Conservation (phyloP, 2,329 filamentous ascomycete species). For the Claviceps humidiphila region DNA sequence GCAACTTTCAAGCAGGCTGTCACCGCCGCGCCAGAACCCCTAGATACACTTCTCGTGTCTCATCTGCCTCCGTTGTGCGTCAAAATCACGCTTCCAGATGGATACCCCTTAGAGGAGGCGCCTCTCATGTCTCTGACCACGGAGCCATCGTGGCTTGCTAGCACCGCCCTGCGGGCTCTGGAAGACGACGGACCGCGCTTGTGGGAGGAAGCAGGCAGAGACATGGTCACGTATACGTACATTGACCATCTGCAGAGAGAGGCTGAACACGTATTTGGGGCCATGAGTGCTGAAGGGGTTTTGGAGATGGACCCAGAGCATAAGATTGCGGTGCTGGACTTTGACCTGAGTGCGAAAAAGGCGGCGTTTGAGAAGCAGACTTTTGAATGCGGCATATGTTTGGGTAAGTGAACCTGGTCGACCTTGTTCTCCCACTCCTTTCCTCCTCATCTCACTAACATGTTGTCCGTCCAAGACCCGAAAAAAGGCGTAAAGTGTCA, state of each 20-base stretch:
- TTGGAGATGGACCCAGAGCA: constrained; percentile 41
- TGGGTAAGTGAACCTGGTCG: constrained; percentile 32
- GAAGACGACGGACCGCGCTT: constrained; percentile 36
- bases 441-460: not conserved
- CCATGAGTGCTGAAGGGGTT: constrained; percentile 32
- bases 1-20: not conserved
- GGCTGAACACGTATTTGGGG: constrained; percentile 47
- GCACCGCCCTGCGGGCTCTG: constrained; percentile 32
- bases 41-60: constrained; percentile 36
- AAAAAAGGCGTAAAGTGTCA: constrained; percentile 80
- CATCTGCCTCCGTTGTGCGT: constrained; percentile 46
- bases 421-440: not conserved
- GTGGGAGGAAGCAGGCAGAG: constrained; percentile 50
- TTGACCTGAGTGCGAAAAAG: constrained; percentile 60
- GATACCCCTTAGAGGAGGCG: constrained; percentile 42
- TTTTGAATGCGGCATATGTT: constrained; percentile 76
- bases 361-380: constrained; percentile 70
- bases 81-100: constrained; percentile 38
- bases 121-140: constrained; percentile 39
- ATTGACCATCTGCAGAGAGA: constrained; percentile 49
- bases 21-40: constrained; percentile 8
- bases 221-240: constrained; percentile 47
- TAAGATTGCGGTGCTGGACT: constrained; percentile 63
- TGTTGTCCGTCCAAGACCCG: constrained; percentile 42
- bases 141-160: constrained; percentile 43